Percentiles rank a stretch among this genome's conserved stretches.
phyloP scores from a whole-genome alignment of 345 rosid genomes.

The Sapria himalayana region DNA sequence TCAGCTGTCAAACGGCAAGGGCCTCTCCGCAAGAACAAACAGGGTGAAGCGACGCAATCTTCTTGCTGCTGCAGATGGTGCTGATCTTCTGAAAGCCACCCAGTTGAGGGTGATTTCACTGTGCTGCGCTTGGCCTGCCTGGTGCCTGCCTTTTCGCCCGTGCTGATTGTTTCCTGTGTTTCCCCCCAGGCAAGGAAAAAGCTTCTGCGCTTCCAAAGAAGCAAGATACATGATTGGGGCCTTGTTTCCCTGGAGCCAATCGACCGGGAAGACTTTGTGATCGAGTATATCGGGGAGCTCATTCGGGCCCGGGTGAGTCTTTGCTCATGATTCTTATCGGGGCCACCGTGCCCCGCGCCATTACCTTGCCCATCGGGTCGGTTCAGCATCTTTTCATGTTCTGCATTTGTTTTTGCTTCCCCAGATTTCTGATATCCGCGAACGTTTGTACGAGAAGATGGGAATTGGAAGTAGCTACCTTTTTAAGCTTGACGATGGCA shows the following conservation, averaged over 20 bases:
- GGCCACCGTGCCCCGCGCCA: no score
- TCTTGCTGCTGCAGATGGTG: conserved; percentile 95
- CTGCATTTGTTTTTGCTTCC: conserved; percentile 5
- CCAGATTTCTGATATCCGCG: conserved; percentile 97
- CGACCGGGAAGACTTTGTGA: conserved; percentile 93
- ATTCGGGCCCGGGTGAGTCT: conserved; percentile 72
- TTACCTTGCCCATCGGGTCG: no score
- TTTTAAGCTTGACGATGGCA: conserved; percentile 92
- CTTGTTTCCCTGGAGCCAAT: conserved; percentile 83
- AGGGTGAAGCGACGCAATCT: conserved; percentile 92
- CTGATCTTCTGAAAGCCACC: conserved; percentile 75
- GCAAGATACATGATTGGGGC: conserved; percentile 99
- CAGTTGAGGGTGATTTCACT: conserved; percentile 64
- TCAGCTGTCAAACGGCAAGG: conserved; percentile 31
- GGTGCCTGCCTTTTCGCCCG: conserved; percentile 3
- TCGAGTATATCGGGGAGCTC: conserved; percentile 94
- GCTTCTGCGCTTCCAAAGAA: conserved; percentile 67
- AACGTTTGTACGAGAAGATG: conserved; percentile 81
- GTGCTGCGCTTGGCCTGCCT: no score
- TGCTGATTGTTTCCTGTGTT: conserved; percentile 8
- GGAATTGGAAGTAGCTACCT: conserved; percentile 99
- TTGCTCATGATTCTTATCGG: no score
- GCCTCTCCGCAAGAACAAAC: conserved; percentile 89
- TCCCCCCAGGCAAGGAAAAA: conserved; percentile 75
- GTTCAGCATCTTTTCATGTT: no score